Conservation (phyloP, 257 asterid genomes). For the Dorcoceras hygrometricum region DNA sequence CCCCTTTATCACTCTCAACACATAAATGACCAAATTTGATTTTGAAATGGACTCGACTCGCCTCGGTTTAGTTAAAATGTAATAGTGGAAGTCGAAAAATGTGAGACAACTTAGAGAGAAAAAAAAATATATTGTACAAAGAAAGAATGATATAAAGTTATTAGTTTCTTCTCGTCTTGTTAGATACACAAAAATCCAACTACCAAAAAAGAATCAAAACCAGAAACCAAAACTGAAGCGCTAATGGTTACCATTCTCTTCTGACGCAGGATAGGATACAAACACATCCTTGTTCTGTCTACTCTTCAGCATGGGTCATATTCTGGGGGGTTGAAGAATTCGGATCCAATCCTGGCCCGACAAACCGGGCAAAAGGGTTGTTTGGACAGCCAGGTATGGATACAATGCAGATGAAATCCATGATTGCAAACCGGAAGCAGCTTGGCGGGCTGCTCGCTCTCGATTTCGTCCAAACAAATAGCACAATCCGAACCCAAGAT, state of each 20-base stretch:
- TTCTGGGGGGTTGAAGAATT: conserved; percentile 44
- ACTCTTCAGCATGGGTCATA: conserved; percentile 41
- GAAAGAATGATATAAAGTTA: background rate
- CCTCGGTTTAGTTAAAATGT: no score
- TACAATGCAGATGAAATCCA: conserved; percentile 76
- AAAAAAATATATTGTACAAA: no score
- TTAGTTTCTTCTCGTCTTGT: background rate
- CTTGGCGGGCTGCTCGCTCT: conserved; percentile 53
- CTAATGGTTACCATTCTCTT: no score
- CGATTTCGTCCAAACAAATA: conserved; percentile 76
- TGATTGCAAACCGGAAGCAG: conserved; percentile 84
- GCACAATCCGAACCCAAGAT: conserved; percentile 67
- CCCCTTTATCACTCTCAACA: no score
- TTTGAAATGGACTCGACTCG: no score
- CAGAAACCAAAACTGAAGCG: background rate
- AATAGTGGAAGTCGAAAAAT: no score
- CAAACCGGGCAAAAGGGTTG: conserved; percentile 71
- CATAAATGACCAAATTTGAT: no score
- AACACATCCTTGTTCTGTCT: background rate
- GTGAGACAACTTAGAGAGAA: background rate
- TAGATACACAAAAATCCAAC: background rate
- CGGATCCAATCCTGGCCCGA: conserved; percentile 55
- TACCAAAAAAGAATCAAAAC: background rate
- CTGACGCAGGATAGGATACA: conserved; percentile 9
- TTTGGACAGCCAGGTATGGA: conserved; percentile 74